phyloP scores from a whole-genome alignment of 345 rosid species.

The Gossypium anomalum region DNA sequence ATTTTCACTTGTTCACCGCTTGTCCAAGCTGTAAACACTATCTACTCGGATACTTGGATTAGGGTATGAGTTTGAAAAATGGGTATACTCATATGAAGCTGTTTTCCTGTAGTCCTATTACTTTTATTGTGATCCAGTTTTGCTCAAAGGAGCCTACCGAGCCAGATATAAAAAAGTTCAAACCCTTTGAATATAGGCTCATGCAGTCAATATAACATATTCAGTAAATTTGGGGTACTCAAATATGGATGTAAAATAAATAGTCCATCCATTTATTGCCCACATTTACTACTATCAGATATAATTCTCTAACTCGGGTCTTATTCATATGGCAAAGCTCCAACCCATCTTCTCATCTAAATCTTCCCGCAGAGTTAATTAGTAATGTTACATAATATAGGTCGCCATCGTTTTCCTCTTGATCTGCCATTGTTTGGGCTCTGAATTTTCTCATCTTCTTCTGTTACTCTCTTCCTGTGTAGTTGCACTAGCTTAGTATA shows the following conservation, averaged over 20 bases:
- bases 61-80: too few relatives aligned
- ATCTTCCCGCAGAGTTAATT: neutral
- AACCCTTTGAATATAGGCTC: neutral
- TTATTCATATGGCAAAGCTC: constrained; percentile 6
- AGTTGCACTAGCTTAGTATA: neutral
- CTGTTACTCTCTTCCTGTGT: neutral
- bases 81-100: neutral
- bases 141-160: neutral
- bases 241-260: too few relatives aligned
- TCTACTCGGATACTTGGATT: neutral
- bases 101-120: neutral
- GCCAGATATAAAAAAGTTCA: neutral
- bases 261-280: neutral
- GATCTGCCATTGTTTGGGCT: neutral
- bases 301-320: neutral
- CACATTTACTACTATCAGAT: neutral
- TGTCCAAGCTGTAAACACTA: neutral
- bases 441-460: neutral
- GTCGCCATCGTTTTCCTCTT: neutral
- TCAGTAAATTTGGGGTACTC: too few relatives aligned
- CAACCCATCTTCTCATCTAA: neutral
- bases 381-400: neutral
- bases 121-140: neutral
- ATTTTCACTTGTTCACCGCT: neutral
- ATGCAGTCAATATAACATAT: too few relatives aligned